Percentiles rank a stretch among this genome's conserved stretches.
phyloP scores from a whole-genome alignment of 2,329 filamentous ascomycete species.

The Aspergillus phoenicis region DNA sequence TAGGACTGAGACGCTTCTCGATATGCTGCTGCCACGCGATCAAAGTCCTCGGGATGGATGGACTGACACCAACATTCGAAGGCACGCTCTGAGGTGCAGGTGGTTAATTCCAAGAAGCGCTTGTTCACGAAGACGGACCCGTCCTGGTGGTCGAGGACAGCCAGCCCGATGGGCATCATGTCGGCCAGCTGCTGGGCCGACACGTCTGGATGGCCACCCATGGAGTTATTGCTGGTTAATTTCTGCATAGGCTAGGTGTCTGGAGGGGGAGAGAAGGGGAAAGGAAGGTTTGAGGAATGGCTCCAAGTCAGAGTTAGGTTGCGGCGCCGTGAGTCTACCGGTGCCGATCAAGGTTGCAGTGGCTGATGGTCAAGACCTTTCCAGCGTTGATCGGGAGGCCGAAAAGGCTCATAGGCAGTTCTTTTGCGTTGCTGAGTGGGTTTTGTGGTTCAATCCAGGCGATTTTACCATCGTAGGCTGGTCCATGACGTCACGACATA shows the following conservation, averaged over 20 bases:
- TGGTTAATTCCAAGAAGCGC: conserved; percentile 24
- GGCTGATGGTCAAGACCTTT: too few species aligned
- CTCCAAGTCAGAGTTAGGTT: too few species aligned
- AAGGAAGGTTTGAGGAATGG: background rate
- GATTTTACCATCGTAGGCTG: too few species aligned
- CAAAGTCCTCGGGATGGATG: conserved; percentile 25
- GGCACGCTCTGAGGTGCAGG: conserved; percentile 3
- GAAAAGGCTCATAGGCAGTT: too few species aligned
- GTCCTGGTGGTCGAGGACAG: conserved; percentile 25
- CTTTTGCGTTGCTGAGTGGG: too few species aligned
- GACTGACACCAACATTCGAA: conserved; percentile 22
- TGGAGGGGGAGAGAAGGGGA: background rate
- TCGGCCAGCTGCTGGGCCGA: conserved; percentile 33
- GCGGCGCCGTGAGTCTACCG: too few species aligned
- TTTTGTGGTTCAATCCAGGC: too few species aligned
- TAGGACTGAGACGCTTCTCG: background rate
- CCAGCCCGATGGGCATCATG: conserved; percentile 27
- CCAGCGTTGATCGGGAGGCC: too few species aligned
- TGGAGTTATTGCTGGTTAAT: background rate
- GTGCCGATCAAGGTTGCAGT: too few species aligned
- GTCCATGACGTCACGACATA: too few species aligned
- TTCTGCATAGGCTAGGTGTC: background rate
- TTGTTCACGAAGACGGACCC: conserved; percentile 24
- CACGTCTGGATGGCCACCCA: background rate
- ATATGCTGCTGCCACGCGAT: conserved; percentile 19